A percentile compares a stretch with the other conserved stretches of the same genome.
Evolutionary conservation across 257 asterid species (phyloP).

Genomic region (Rubia yunnanensis): DNA sequence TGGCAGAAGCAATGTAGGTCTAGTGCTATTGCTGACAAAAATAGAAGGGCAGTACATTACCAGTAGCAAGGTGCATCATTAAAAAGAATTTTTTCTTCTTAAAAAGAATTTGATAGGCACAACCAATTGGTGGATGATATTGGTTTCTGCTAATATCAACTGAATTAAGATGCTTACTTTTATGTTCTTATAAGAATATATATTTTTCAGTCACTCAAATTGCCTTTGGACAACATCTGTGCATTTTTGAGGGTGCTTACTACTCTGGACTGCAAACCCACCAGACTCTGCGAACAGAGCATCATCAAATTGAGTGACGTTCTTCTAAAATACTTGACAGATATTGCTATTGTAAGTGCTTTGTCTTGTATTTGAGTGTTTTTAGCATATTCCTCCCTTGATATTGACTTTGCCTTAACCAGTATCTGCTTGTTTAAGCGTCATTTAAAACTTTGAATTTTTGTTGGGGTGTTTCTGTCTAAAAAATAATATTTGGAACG

Average conservation of each 20-base stretch:
- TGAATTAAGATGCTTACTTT: neutral
- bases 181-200: neutral
- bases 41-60: neutral
- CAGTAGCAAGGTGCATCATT: neutral
- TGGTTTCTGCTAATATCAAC: neutral
- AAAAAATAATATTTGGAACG: neutral
- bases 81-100: neutral
- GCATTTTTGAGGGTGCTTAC: conserved; percentile 62
- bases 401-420: neutral
- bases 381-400: neutral
- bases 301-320: conserved; percentile 41
- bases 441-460: neutral
- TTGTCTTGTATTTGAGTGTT: neutral
- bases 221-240: conserved; percentile 57
- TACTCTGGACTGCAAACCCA: conserved; percentile 51
- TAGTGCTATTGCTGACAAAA: neutral
- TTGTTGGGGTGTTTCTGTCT: neutral
- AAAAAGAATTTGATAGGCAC: neutral
- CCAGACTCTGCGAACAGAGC: conserved; percentile 53
- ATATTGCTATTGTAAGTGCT: conserved; percentile 43
- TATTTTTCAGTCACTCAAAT: conserved; percentile 42
- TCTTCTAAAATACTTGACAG: conserved; percentile 55
- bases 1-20: neutral
- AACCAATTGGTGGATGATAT: too few species aligned
- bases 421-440: neutral